Conservation (phyloP, 2,329 filamentous ascomycete species). For the Aspergillus versicolor region DNA sequence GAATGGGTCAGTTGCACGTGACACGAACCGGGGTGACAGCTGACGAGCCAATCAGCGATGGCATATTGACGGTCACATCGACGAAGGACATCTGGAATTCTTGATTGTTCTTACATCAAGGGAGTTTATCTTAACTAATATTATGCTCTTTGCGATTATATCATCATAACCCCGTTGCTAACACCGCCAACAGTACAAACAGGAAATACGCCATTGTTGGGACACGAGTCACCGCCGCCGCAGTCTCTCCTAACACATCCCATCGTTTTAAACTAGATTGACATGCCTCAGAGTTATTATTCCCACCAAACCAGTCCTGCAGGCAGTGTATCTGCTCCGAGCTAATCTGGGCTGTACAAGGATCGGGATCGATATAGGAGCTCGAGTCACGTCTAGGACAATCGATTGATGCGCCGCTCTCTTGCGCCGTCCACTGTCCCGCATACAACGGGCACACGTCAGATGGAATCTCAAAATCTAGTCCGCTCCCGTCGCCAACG, state of each 20-base stretch:
- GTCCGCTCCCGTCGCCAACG: neutral
- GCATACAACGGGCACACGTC: neutral
- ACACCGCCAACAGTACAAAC: neutral
- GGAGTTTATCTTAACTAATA: no score
- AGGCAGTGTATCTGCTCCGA: constrained; percentile 1
- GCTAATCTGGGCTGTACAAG: neutral
- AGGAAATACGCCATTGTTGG: neutral
- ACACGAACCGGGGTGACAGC: no score
- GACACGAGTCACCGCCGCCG: neutral
- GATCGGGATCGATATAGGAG: neutral
- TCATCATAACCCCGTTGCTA: neutral
- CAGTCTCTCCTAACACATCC: neutral
- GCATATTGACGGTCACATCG: no score
- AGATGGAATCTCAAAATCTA: neutral
- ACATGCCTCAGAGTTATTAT: constrained; percentile 6
- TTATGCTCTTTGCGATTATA: no score
- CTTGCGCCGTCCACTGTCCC: neutral
- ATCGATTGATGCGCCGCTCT: neutral
- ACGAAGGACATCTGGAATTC: no score
- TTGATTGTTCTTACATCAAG: no score
- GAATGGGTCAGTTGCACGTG: no score
- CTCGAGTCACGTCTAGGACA: neutral
- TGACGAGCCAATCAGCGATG: no score
- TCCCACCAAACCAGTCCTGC: neutral
- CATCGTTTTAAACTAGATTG: neutral